These are phyloP conservation scores for Hydrangea macrophylla DNA, from an alignment of 148 eudicot species.

Conservation along the genomic window DNA sequence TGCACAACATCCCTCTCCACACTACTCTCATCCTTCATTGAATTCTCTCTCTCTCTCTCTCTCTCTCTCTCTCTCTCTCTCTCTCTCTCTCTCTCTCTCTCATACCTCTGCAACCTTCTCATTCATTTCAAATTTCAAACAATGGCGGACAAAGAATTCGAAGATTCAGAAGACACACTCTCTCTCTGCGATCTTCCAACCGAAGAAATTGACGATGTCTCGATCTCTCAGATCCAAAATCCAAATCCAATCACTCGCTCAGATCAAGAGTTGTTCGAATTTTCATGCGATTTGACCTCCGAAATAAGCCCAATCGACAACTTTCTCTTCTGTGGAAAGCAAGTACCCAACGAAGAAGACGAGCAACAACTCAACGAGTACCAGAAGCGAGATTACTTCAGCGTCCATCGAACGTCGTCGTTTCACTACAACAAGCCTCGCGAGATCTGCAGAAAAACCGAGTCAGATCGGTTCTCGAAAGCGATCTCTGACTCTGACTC, in stretches of 20 bases:
- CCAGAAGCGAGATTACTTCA: constrained; percentile 9
- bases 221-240: background rate
- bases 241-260: background rate
- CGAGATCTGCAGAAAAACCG: too few relatives aligned
- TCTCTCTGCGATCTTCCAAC: constrained; percentile 13
- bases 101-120: too few relatives aligned
- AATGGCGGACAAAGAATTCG: constrained; percentile 1
- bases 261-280: constrained; percentile 11
- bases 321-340: background rate
- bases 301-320: background rate
- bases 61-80: background rate
- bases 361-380: constrained; percentile 3
- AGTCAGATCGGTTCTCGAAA: too few relatives aligned
- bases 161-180: constrained; percentile 2
- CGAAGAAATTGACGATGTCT: background rate
- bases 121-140: too few relatives aligned
- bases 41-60: background rate
- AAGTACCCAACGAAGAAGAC: background rate
- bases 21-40: background rate
- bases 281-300: background rate
- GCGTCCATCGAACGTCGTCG: constrained; percentile 9
- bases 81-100: too few relatives aligned
- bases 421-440: too few relatives aligned
- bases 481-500: background rate
- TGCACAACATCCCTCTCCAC: background rate